Base-by-base conservation (phyloP, 2,329 filamentous ascomycete genomes). In the Aspergillus sergii region DNA sequence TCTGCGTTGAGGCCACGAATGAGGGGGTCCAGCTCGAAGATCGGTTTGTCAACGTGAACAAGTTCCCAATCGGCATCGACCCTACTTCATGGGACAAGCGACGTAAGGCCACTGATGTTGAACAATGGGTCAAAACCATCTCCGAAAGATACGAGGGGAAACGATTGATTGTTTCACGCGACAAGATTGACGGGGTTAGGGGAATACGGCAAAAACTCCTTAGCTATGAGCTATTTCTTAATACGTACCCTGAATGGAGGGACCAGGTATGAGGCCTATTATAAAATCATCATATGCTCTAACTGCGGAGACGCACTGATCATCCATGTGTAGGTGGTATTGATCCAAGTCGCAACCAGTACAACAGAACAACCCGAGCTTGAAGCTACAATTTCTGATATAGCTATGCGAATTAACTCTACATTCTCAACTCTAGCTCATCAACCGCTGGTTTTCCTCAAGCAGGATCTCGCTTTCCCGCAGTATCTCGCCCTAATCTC, bases 181-280 rank as follows among this genome's bases (percentile, higher is more conserved):
- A 98, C 79, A 97, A 97, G 84, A 88, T 98, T 51, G 94, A 98
- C 76, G 89, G 92, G 69, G 92, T 98, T 61, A 90, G 94, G 59
- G 94, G 95, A 64, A 93, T 98, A 45, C 88, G 94, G 45, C 94
- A 97, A 79, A 98, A 98, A 83, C 85, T 98, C 7, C 83, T 97
- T 30, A 91, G 94, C 1, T 97, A 92, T 72, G 95, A 98, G 78
- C 81, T 97, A 10, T 98, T 98, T 80, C 85, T 98, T 51, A 96
- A 97, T 80, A 92, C 93, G 76, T 92, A 97, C 74, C 94, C 94
- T 0, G 86, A 96, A 73, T 97, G 92, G 91, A 86, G 89, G 59
- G 92, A 94, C 70, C 90, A 88, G 73, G 82, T 82, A 71, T 62
- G 72, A 66, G n/a, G 12, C 32, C n/a, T 23, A 9, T 4, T 34